These are phyloP conservation scores for Byssoonygena ceratinophila DNA, from an alignment of 2,329 filamentous ascomycete genomes.

Conservation along the genomic window DNA sequence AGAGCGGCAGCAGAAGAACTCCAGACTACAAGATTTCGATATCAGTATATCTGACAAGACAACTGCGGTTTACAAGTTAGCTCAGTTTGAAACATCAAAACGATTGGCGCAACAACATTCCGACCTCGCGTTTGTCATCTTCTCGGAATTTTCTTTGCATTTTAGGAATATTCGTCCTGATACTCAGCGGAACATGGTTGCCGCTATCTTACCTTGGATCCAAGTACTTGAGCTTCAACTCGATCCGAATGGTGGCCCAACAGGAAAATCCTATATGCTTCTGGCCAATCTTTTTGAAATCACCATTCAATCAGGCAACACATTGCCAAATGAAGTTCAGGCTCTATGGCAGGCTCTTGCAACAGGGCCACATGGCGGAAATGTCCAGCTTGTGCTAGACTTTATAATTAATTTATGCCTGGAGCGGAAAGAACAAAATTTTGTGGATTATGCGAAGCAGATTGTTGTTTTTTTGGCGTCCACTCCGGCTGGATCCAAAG, in stretches of 20 bases:
- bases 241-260: slow-evolving; percentile 83
- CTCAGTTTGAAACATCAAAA: slow-evolving; percentile 93
- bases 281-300: slow-evolving; percentile 92
- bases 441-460: slow-evolving; percentile 95
- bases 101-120: slow-evolving; percentile 78
- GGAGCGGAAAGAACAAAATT: slow-evolving; percentile 91
- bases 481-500: slow-evolving; percentile 72
- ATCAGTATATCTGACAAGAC: slow-evolving; percentile 98
- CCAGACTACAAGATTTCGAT: slow-evolving; percentile 91
- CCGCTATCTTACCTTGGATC: slow-evolving; percentile 90
- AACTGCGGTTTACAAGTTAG: slow-evolving; percentile 92
- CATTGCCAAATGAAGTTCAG: slow-evolving; percentile 91
- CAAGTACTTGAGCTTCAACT: slow-evolving; percentile 86
- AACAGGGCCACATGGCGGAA: slow-evolving; percentile 82
- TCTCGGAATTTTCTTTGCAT: slow-evolving; percentile 88
- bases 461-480: slow-evolving; percentile 94
- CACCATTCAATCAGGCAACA: slow-evolving; percentile 80
- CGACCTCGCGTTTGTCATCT: slow-evolving; percentile 82
- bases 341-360: slow-evolving; percentile 94
- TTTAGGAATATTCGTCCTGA: slow-evolving; percentile 78
- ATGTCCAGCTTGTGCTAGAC: slow-evolving; percentile 86
- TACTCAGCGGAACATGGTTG: slow-evolving; percentile 85
- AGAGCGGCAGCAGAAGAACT: slow-evolving; percentile 69
- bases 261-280: slow-evolving; percentile 84
- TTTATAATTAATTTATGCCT: slow-evolving; percentile 93